These are phyloP conservation scores for Penicillium sp. DNA, from an alignment of 2,329 filamentous ascomycete species.

Conservation along the genomic window DNA sequence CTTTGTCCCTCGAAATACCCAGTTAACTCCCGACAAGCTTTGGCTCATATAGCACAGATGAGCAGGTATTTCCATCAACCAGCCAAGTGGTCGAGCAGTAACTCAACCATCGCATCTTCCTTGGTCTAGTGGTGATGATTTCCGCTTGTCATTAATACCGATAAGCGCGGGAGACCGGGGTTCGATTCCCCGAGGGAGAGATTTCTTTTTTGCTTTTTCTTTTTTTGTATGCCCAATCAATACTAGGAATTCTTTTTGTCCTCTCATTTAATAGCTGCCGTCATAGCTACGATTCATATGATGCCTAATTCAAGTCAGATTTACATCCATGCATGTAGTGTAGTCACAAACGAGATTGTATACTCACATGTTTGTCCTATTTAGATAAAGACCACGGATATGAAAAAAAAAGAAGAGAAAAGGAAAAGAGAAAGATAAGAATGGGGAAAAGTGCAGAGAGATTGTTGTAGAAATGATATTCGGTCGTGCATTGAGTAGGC, in stretches of 20 bases:
- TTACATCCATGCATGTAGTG: too few relatives aligned
- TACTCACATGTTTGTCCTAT: not conserved
- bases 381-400: not conserved
- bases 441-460: not conserved
- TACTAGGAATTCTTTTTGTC: too few relatives aligned
- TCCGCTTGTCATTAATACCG: slow-evolving; percentile 31
- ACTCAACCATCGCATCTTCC: slow-evolving; percentile 23
- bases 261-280: not conserved
- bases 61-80: slow-evolving; percentile 8
- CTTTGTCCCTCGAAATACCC: too few relatives aligned
- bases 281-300: not conserved
- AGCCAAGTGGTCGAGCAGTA: slow-evolving; percentile 28
- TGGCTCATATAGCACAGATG: too few relatives aligned
- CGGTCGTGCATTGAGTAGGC: not conserved
- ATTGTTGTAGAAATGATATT: not conserved
- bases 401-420: not conserved
- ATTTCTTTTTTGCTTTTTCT: slow-evolving; percentile 11
- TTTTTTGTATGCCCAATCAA: not conserved
- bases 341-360: too few relatives aligned
- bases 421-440: not conserved
- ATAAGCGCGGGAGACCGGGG: slow-evolving; percentile 38
- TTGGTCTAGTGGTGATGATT: slow-evolving; percentile 35
- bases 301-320: too few relatives aligned
- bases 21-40: not conserved
- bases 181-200: slow-evolving; percentile 38